Percentiles rank a stretch among this genome's conserved stretches.
Conservation (phyloP, 768 basidiomycete species). For the Tephrocybe sp. region DNA sequence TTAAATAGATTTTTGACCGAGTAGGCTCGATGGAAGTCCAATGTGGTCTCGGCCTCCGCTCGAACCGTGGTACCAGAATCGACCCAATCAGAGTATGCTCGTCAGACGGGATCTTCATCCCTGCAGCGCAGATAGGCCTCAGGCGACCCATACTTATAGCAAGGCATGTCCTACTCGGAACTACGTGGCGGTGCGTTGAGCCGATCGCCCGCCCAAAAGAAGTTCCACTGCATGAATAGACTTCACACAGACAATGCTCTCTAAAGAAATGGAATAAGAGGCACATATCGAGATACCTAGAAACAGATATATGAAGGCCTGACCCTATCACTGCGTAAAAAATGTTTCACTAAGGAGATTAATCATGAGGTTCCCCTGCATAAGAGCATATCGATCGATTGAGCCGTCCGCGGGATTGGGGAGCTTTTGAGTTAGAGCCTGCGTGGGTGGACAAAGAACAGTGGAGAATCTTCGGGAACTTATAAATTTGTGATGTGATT, state of each 20-base stretch:
- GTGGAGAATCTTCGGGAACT: too few relatives aligned
- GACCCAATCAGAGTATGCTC: neutral
- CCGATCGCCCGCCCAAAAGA: neutral
- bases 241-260: neutral
- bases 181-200: neutral
- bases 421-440: too few relatives aligned
- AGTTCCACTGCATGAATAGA: neutral
- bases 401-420: too few relatives aligned
- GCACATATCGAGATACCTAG: neutral
- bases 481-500: too few relatives aligned
- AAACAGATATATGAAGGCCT: neutral
- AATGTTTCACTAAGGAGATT: too few relatives aligned
- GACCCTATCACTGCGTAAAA: too few relatives aligned
- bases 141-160: neutral
- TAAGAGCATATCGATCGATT: too few relatives aligned
- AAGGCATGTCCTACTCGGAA: neutral
- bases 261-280: neutral
- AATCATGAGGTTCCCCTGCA: too few relatives aligned
- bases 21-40: neutral
- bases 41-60: neutral
- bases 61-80: neutral
- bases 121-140: neutral
- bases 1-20: neutral
- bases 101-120: too few relatives aligned
- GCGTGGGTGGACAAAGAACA: too few relatives aligned